Evolutionary conservation across 2,329 filamentous ascomycete species (phyloP), one percentile per base, ranked within the genome.

Genomic region (Macrophomina phaseolina): DNA sequence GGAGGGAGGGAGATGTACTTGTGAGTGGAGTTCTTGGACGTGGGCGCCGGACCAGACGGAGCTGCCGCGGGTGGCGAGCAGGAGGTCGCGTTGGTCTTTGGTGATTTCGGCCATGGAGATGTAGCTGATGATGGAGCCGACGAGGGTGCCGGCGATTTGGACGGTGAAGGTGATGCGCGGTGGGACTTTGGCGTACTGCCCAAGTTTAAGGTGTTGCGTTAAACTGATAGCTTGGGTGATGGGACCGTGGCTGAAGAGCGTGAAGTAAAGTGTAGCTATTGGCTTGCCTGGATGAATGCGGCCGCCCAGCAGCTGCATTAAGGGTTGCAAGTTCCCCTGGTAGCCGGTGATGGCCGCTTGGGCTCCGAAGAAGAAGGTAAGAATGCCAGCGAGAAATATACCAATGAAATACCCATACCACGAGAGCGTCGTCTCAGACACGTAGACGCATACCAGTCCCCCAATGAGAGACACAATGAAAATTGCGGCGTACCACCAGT

Each of bases 91-190:
- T 63, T 82, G 79, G 65, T 79, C 77, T 9, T 73, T 71, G 1
- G 81, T 75, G 62, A 83, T 82, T 42, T 73, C 78, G 65, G 75
- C 75, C 79, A 82, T 83, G 71, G 82, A 79, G 23, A 79, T 72
- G 64, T 80, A 83, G 69, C 82, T 81, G 46, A 91, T 85, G 69
- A 90, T 84, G 77, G 87, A 90, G 0, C 87, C 88, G 73, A 90
- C 83, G 0, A 89, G 85, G 0, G 88, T 90, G 7, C 89, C 88
- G 1, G 89, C 84, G 4, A 90, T 83, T 74, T 91, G 89, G 5
- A 84, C 83, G 78, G 85, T 82, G 78, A 91, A 91, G 81, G 90
- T 89, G 28, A 86, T 89, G 18, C 87, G 82, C 12, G 88, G 89
- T 0, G 89, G 89, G 12, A 86, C 77, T 73, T 86, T 86, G 80